These are phyloP conservation scores for Saturnispora sekii DNA, from an alignment of 805 yeast genomes.

Conservation along the genomic window DNA sequence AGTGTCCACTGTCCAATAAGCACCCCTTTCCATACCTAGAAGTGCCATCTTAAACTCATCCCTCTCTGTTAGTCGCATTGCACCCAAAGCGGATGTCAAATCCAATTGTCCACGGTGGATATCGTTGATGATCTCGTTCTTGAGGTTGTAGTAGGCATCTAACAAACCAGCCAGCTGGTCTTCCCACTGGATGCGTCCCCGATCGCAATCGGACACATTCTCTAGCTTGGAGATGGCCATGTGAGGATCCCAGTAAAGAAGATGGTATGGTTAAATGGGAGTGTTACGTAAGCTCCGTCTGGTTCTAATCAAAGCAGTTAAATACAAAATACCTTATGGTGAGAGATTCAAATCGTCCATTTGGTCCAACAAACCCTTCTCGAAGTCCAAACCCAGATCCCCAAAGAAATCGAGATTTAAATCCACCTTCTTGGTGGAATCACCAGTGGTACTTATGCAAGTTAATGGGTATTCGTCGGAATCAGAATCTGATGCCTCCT, in stretches of 20 bases:
- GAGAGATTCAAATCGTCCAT: neutral
- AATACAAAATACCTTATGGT: too few species aligned
- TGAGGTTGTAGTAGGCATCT: neutral
- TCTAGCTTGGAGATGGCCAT: slow-evolving; percentile 9
- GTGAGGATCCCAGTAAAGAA: neutral
- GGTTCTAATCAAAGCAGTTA: too few species aligned
- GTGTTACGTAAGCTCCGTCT: too few species aligned
- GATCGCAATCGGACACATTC: slow-evolving; percentile 12
- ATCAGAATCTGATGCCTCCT: neutral
- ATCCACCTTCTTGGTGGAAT: neutral
- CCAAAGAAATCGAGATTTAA: slow-evolving; percentile 5
- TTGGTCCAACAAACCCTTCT: neutral
- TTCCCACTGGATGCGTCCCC: slow-evolving; percentile 3
- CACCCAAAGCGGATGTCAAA: slow-evolving; percentile 2
- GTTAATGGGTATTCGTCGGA: neutral
- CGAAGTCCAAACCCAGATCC: slow-evolving; percentile 1
- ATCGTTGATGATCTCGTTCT: neutral
- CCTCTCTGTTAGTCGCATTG: slow-evolving; percentile 10
- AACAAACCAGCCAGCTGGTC: neutral
- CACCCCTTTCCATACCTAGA: slow-evolving; percentile 3
- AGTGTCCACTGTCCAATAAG: slow-evolving; percentile 13
- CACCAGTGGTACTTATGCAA: too few species aligned
- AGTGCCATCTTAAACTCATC: slow-evolving; percentile 10
- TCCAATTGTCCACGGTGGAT: neutral
- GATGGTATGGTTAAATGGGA: too few species aligned